Conservation (phyloP, 2,329 filamentous ascomycete genomes). For the Reticulascus tulasneorum region DNA sequence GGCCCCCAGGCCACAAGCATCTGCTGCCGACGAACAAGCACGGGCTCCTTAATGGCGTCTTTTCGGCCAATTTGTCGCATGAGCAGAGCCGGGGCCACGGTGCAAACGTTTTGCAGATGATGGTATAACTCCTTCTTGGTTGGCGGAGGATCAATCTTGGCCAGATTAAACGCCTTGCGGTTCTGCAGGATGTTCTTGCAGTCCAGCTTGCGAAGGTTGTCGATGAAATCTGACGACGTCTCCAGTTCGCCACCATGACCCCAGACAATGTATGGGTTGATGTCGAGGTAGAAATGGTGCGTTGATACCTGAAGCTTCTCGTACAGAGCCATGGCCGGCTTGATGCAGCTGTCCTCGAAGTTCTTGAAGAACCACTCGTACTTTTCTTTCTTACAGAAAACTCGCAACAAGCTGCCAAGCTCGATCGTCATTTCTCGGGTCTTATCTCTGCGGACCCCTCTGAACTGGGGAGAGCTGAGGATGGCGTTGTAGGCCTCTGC, state of each 20-base stretch:
- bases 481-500: constrained; percentile 33
- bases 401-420: constrained; percentile 21
- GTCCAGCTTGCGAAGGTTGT: constrained; percentile 25
- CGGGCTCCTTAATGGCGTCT: constrained; percentile 27
- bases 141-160: constrained; percentile 26
- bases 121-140: constrained; percentile 25
- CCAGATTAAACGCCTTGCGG: constrained; percentile 28
- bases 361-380: constrained; percentile 17
- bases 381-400: constrained; percentile 23
- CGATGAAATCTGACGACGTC: constrained; percentile 25
- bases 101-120: constrained; percentile 29
- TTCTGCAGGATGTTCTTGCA: constrained; percentile 33
- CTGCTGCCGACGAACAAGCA: constrained; percentile 31
- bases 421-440: constrained; percentile 23
- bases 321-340: constrained; percentile 31
- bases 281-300: constrained; percentile 32
- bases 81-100: constrained; percentile 29
- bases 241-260: constrained; percentile 17
- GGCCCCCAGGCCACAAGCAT: constrained; percentile 35
- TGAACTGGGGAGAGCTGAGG: constrained; percentile 25
- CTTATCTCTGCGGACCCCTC: constrained; percentile 17
- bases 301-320: constrained; percentile 35
- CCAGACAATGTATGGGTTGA: constrained; percentile 25
- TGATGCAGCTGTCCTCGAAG: constrained; percentile 24
- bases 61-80: constrained; percentile 31